Percentiles rank a stretch among this genome's conserved stretches.
Evolutionary conservation across 768 basidiomycete species (phyloP).

Genomic region (Lentinula aciculospora): DNA sequence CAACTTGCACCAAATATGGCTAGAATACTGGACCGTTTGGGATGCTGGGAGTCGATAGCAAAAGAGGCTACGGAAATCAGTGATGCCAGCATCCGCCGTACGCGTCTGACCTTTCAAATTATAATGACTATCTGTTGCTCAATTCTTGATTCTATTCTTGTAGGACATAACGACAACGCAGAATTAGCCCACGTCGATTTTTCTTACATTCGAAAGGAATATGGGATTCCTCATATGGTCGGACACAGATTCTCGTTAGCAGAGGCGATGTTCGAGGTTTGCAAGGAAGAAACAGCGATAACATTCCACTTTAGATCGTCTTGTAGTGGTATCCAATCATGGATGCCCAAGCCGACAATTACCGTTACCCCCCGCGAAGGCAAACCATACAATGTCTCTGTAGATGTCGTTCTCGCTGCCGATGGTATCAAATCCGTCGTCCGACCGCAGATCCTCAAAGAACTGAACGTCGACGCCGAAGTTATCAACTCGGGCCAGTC

Average conservation of each 20-base stretch:
- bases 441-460: slow-evolving; percentile 23
- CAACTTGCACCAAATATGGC: slow-evolving; percentile 30
- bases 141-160: not conserved
- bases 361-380: slow-evolving; percentile 10
- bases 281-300: slow-evolving; percentile 17
- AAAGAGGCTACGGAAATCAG: slow-evolving; percentile 21
- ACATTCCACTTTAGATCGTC: slow-evolving; percentile 19
- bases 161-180: slow-evolving; percentile 19
- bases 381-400: slow-evolving; percentile 18
- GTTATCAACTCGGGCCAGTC: slow-evolving; percentile 30
- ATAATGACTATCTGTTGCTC: not conserved
- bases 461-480: slow-evolving; percentile 20
- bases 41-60: slow-evolving; percentile 20
- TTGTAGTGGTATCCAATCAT: slow-evolving; percentile 22
- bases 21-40: slow-evolving; percentile 20
- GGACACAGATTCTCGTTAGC: slow-evolving; percentile 28
- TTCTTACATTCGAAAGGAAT: slow-evolving; percentile 21
- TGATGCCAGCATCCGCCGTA: slow-evolving; percentile 21
- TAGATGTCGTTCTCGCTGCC: slow-evolving; percentile 29
- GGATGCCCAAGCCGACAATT: slow-evolving; percentile 14
- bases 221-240: slow-evolving; percentile 25
- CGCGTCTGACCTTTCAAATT: not conserved
- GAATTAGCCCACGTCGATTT: slow-evolving; percentile 23
- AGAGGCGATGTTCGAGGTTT: slow-evolving; percentile 21
- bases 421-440: slow-evolving; percentile 31